phyloP scores from a whole-genome alignment of 345 rosid genomes.

The Eucalyptus camaldulensis region DNA sequence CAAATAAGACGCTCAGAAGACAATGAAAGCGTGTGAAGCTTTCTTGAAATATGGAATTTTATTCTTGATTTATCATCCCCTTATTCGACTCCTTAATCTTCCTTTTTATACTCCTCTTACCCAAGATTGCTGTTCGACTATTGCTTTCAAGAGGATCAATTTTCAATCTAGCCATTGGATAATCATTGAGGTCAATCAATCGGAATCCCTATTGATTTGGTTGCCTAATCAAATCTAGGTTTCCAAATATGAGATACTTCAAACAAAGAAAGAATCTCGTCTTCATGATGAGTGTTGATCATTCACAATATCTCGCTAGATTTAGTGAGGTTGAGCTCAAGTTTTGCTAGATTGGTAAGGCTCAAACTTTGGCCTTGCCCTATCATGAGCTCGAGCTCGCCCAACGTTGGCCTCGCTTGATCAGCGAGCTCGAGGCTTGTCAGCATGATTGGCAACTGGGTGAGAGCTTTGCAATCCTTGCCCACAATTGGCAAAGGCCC shows the following conservation, averaged over 20 bases:
- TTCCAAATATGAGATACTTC: not conserved
- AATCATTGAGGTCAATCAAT: not conserved
- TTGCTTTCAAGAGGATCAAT: not conserved
- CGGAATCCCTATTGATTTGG: too few relatives aligned
- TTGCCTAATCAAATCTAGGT: not conserved
- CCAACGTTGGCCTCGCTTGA: too few relatives aligned
- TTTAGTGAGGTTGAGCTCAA: too few relatives aligned
- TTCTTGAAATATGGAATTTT: too few relatives aligned
- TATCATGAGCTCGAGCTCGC: too few relatives aligned
- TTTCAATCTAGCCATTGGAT: not conserved
- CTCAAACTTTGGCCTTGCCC: too few relatives aligned
- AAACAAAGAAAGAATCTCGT: not conserved
- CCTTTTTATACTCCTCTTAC: not conserved
- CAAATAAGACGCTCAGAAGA: not conserved
- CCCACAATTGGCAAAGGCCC: too few relatives aligned
- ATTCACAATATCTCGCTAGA: not conserved
- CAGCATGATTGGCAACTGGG: too few relatives aligned
- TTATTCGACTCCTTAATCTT: not conserved
- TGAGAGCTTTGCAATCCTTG: too few relatives aligned
- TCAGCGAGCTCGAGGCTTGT: too few relatives aligned
- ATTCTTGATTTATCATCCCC: not conserved
- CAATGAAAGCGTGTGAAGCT: not conserved
- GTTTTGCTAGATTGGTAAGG: too few relatives aligned
- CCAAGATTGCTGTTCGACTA: not conserved
- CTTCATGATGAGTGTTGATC: not conserved